Evolutionary conservation across 139 green algal species (phyloP).

Genomic region (Auxenochlorella pyrenoidosa): DNA sequence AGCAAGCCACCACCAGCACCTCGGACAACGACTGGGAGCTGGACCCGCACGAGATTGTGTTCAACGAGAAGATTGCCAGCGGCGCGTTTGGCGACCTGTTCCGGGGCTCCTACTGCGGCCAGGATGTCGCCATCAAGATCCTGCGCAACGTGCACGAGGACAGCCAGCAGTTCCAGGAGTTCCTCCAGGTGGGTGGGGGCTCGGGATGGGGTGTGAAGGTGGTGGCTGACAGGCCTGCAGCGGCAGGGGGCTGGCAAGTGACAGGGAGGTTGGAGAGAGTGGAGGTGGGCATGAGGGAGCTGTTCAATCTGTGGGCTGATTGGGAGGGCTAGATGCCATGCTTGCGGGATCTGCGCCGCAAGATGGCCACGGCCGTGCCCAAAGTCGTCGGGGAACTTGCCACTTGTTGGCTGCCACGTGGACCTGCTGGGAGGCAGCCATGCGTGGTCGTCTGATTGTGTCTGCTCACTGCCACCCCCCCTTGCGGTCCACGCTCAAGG

Average conservation of each 20-base stretch:
- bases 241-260: no score
- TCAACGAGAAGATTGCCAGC: conserved; percentile 88
- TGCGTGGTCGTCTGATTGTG: no score
- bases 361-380: no score
- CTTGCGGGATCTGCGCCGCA: no score
- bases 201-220: neutral
- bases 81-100: conserved; percentile 98
- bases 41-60: conserved; percentile 81
- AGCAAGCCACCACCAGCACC: conserved; percentile 10
- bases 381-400: no score
- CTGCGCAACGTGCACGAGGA: conserved; percentile 92
- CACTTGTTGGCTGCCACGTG: no score
- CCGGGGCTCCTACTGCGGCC: conserved; percentile 93
- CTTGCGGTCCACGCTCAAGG: neutral
- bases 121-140: conserved; percentile 99
- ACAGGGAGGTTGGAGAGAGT: no score
- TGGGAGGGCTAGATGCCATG: no score
- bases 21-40: conserved; percentile 96
- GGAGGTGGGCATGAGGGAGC: no score
- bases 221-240: no score
- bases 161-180: conserved; percentile 88
- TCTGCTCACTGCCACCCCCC: no score
- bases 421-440: neutral
- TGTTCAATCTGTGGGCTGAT: no score
- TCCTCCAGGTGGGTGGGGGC: conserved; percentile 70